Evolutionary conservation across 306 rosid species (phyloP).

Genomic region (Macrotyloma uniflorum): DNA sequence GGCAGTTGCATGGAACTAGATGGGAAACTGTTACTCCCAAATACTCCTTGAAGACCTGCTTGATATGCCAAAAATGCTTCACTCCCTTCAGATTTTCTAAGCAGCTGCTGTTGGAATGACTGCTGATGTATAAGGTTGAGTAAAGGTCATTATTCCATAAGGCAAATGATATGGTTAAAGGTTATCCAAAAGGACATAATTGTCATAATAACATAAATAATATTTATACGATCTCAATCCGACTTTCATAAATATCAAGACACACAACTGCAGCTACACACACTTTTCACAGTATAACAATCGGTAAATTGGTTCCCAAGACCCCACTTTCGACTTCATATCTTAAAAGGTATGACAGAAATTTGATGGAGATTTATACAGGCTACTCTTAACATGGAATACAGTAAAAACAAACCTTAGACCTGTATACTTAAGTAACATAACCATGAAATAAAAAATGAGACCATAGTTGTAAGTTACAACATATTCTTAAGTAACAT

Average conservation of each 20-base stretch:
- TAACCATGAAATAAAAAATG: constrained; percentile 19
- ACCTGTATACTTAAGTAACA: constrained; percentile 9
- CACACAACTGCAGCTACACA: constrained; percentile 20
- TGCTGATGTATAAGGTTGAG: constrained; percentile 46
- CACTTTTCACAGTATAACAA: constrained; percentile 13
- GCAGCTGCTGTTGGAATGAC: constrained; percentile 81
- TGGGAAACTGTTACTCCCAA: constrained; percentile 64
- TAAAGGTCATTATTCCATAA: constrained; percentile 23
- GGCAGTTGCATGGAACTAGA: constrained; percentile 67
- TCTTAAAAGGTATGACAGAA: constrained; percentile 21
- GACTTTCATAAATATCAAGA: constrained; percentile 12
- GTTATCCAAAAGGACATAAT: constrained; percentile 10
- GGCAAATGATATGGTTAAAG: constrained; percentile 22
- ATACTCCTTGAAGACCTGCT: constrained; percentile 73
- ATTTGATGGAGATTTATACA: neutral
- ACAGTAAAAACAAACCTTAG: neutral
- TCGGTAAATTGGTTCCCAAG: constrained; percentile 12
- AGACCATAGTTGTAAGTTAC: constrained; percentile 7
- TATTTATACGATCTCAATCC: neutral
- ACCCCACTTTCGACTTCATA: constrained; percentile 13
- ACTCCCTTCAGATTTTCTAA: constrained; percentile 85
- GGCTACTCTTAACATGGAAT: neutral
- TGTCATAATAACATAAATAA: neutral
- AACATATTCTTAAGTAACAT: constrained; percentile 33
- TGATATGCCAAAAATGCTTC: constrained; percentile 81